These are phyloP conservation scores for Macrocybe gigantea DNA, from an alignment of 768 basidiomycete species.

Conservation along the genomic window DNA sequence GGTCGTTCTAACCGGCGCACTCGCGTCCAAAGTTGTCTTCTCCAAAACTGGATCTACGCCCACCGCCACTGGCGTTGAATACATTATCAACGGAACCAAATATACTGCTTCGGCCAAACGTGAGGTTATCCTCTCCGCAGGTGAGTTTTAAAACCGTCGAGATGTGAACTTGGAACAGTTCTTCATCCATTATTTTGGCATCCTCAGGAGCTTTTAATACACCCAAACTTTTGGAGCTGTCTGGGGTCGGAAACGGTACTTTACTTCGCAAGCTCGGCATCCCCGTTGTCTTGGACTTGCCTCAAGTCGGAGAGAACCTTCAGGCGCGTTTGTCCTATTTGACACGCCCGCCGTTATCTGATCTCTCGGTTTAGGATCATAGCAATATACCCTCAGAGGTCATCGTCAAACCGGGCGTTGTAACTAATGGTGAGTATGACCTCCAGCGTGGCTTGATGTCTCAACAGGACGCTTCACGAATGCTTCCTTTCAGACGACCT, in stretches of 20 bases:
- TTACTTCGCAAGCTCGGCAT: slow-evolving; percentile 32
- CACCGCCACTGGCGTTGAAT: slow-evolving; percentile 37
- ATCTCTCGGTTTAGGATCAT: neutral
- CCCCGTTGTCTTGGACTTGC: slow-evolving; percentile 27
- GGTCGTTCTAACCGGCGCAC: slow-evolving; percentile 23
- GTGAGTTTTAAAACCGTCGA: slow-evolving; percentile 12
- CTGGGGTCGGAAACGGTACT: slow-evolving; percentile 38
- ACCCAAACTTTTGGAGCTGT: slow-evolving; percentile 37
- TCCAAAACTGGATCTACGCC: slow-evolving; percentile 3
- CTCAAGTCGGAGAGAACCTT: slow-evolving; percentile 40
- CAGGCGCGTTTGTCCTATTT: slow-evolving; percentile 24
- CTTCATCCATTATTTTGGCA: neutral
- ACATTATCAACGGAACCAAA: slow-evolving; percentile 20
- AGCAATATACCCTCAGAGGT: slow-evolving; percentile 3
- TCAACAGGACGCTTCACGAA: slow-evolving; percentile 5
- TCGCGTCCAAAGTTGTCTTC: slow-evolving; percentile 19
- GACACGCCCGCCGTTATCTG: slow-evolving; percentile 2
- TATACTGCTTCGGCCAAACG: slow-evolving; percentile 29
- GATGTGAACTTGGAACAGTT: neutral
- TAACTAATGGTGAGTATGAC: slow-evolving; percentile 5
- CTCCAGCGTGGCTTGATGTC: slow-evolving; percentile 6
- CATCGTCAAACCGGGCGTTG: slow-evolving; percentile 2
- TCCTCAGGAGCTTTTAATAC: slow-evolving; percentile 9
- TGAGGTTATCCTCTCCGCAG: slow-evolving; percentile 44
- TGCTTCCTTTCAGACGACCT: slow-evolving; percentile 7